Evolutionary conservation across 148 eudicot species (phyloP), one percentile per base, ranked within the genome.

Genomic region (Limonium bicolor): DNA sequence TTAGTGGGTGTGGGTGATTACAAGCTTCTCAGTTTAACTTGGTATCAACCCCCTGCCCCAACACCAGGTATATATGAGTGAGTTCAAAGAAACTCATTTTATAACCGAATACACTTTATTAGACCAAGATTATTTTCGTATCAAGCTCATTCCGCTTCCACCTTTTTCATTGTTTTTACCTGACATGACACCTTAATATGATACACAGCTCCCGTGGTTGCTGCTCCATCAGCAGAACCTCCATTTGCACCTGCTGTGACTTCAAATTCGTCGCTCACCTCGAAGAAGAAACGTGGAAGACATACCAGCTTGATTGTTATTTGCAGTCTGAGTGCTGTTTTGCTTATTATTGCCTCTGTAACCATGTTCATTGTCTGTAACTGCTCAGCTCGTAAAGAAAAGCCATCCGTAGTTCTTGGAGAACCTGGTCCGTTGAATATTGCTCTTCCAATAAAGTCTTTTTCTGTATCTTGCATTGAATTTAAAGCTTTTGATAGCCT

Each of bases 1-100:
- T 61, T 78, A 62, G 82, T 77, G 40, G 70, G 74, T 32, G 70
- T 84, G 55, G 82, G 82, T 51, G 95, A 69, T 53, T 90, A 90
- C 62, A 57, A 69, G 56, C 79, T 90, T 66, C 85, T 90, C 46
- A 84, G 78, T 65, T 34, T 84, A 26, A 84, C 97, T 23, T 80
- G 87, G 97, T 84, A 72, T 66, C 72, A 73, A 64, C 76, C 93
- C 17, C 73, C 72, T 20, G 68, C 71, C 53, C 75, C 76, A 36
- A 73, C 85, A 35, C 80, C 70, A 55, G 93, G 97, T 84, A 68
- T 56, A 50, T 72, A 40, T 32, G n/a, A 27, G 19, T 34, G 45
- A 8, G 13, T n/a, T n/a, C n/a, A n/a, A n/a, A 11, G 6, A n/a
- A n/a, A n/a, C n/a, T n/a, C n/a, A n/a, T n/a, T n/a, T n/a, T n/a